Evolutionary conservation across 805 yeast species (phyloP), one percentile per base, ranked within the genome.

Genomic region (Tetrapisispora fleetii): DNA sequence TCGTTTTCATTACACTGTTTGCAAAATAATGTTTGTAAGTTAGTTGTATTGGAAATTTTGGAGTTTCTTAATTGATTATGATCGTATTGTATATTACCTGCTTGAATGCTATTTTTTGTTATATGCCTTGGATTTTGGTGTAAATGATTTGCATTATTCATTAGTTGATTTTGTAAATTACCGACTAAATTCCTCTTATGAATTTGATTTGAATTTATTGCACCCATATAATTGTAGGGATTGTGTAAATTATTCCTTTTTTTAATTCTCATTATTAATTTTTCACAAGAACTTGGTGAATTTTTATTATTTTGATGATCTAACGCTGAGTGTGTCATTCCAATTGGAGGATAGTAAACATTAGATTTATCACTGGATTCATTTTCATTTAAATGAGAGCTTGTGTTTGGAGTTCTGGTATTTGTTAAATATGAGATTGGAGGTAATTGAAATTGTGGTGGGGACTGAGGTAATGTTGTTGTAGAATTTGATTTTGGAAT

Each of bases 1-100:
- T 78, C 79, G 28, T 72, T 72, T 2, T 82, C 77, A 0, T 82
- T 81, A 68, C 96, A 89, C 55, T 88, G 95, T 37, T 68, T 59
- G 57, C 91, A 84, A 35, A 17, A n/a, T 22, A 35, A 24, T 35
- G 27, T 18, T 16, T n/a, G 11, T 42, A 39, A n/a, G 21, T 33
- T 30, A 7, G 7, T 8, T 43, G 21, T 33, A 22, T 35, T 33
- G 9, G 32, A 19, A 27, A 27, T 24, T 24, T 36, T 40, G 9
- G 13, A 8, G 6, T 19, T 17, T 17, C 21, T 40, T 27, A 27
- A 40, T 27, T n/a, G 17, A 22, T 18, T 19, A 22, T 21, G 41
- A 38, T 38, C n/a, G 24, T 22, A 19, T 38, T 21, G 28, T 6
- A 17, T 4, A n/a, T 40, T 40, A 40, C 43, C 10, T n/a, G 14